Conservation (phyloP, 2,329 filamentous ascomycete genomes). For the Talaromyces sp. region DNA sequence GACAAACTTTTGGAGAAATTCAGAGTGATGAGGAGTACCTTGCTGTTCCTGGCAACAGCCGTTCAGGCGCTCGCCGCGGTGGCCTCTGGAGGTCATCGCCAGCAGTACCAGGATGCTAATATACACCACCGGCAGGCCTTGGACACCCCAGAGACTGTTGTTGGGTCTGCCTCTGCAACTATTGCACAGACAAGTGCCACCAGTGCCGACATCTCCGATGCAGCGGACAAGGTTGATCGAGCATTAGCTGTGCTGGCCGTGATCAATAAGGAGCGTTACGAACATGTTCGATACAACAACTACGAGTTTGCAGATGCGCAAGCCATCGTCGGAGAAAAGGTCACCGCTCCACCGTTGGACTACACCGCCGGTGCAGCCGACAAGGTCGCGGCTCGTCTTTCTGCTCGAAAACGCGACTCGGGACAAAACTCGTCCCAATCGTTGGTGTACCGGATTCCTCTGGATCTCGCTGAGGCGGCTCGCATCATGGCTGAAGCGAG, state of each 20-base stretch:
- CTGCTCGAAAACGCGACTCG: background rate
- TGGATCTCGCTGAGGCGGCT: slow-evolving; percentile 15
- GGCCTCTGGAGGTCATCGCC: too few species aligned
- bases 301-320: background rate
- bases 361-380: background rate
- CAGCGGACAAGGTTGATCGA: background rate
- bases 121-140: too few species aligned
- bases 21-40: too few species aligned
- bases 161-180: background rate
- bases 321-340: background rate
- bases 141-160: too few species aligned
- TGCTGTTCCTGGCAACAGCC: too few species aligned
- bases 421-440: too few species aligned
- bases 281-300: background rate
- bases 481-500: slow-evolving; percentile 14
- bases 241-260: background rate
- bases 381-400: slow-evolving; percentile 2
- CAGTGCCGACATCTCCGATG: background rate
- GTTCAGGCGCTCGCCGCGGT: too few species aligned
- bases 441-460: slow-evolving; percentile 9
- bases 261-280: background rate
- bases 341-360: background rate
- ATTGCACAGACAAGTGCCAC: background rate
- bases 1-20: too few species aligned
- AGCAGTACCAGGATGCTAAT: too few species aligned